Conservation (phyloP, 1,284 basidiomycete species). For the Athelia sp. region DNA sequence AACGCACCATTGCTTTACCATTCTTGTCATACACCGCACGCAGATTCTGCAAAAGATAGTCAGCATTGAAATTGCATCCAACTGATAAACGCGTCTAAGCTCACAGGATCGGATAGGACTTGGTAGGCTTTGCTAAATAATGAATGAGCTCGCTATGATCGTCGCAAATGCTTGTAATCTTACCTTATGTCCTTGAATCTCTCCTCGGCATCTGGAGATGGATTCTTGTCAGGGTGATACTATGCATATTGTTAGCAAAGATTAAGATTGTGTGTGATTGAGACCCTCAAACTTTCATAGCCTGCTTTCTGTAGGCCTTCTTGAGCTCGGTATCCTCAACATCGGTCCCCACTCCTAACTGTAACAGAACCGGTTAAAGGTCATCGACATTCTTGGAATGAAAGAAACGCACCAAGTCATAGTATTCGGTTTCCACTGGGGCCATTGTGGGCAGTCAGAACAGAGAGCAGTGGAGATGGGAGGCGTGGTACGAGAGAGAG, state of each 20-base stretch:
- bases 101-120: conserved; percentile 78
- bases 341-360: conserved; percentile 46
- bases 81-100: conserved; percentile 23
- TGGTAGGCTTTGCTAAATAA: conserved; percentile 81
- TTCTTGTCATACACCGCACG: conserved; percentile 94
- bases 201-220: conserved; percentile 80
- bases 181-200: conserved; percentile 94
- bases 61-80: conserved; percentile 14
- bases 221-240: conserved; percentile 95
- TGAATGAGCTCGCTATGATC: conserved; percentile 10
- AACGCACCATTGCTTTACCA: conserved; percentile 77
- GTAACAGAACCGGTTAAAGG: background rate
- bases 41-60: conserved; percentile 56
- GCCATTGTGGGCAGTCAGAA: conserved; percentile 24
- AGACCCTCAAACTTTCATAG: conserved; percentile 70
- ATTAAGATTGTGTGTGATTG: background rate
- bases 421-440: conserved; percentile 45
- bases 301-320: conserved; percentile 93
- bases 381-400: background rate
- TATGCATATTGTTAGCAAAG: conserved; percentile 21
- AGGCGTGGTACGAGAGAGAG: background rate
- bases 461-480: background rate
- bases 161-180: conserved; percentile 14
- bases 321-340: conserved; percentile 77
- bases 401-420: conserved; percentile 34